Evolutionary conservation across 495 filamentous ascomycete species (phyloP), one percentile per base, ranked within the genome.

Genomic region (Penicillium coffeae): DNA sequence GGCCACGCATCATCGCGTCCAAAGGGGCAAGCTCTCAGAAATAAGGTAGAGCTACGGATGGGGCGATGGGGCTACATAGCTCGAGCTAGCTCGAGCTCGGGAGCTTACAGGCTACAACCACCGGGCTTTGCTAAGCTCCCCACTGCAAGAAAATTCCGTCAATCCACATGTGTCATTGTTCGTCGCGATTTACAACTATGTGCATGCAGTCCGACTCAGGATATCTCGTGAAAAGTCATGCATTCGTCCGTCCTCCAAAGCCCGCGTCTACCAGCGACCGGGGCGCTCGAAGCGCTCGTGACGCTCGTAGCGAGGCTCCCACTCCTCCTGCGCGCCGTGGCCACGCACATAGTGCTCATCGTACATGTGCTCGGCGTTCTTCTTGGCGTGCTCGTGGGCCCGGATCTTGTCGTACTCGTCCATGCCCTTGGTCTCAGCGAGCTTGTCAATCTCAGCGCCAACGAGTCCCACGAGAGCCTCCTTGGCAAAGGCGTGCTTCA

Each of bases 341-440:
- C 63, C 47, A 2, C 63, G 33, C 37, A 65, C 63, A 63, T 83
- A 83, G 56, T 81, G 76, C 59, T 83, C 68, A 46, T 82, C 76
- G 54, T 87, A 87, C 70, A 88, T 67, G 25, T 76, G 43, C 68
- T 85, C 67, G 30, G 79, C 80, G 55, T 84, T 81, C 72, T 79
- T 53, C 70, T 81, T 77, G 41, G 87, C 86, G 46, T 87, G 75
- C 45, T 77, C 73, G 58, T 84, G 82, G 42, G 85, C 82, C 59
- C 74, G 68, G 72, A 87, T 76, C 37, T 73, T 70, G 69, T 92
- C 87, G 48, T 81, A 63, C 58, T 71, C 77, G 65, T 89, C 83
- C 51, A 85, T 73, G 21, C 86, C 86, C 78, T 88, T 89, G 60
- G 81, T 87, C 79, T 91, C 86, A 60, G 78, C 74, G 25, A 91